Evolutionary conservation across 1,139 yeast genomes (phyloP).

Genomic region (Candida glucosophila): DNA sequence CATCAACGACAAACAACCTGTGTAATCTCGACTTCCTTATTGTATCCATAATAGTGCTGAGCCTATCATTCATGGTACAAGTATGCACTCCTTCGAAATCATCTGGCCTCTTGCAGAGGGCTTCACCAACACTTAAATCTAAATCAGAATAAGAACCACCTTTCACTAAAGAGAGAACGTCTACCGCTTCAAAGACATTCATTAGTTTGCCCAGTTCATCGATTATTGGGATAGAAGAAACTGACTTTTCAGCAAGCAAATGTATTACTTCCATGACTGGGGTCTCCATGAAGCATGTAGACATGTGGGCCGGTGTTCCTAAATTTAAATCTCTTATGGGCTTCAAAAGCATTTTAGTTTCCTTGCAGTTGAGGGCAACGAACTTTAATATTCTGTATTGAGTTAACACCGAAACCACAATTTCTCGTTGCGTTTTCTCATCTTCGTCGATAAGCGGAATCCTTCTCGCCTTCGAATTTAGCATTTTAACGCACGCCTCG

Average conservation of each 20-base stretch:
- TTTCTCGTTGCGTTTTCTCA: slow-evolving; percentile 86
- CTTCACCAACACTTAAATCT: slow-evolving; percentile 91
- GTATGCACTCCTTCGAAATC: slow-evolving; percentile 98
- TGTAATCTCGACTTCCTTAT: slow-evolving; percentile 87
- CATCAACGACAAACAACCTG: slow-evolving; percentile 87
- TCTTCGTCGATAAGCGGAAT: slow-evolving; percentile 93
- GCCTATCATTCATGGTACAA: slow-evolving; percentile 79
- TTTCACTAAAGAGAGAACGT: slow-evolving; percentile 83
- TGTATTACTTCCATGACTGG: slow-evolving; percentile 95
- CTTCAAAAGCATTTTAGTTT: slow-evolving; percentile 73
- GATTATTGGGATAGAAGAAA: slow-evolving; percentile 88
- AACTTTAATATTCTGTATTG: slow-evolving; percentile 94
- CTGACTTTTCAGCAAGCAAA: slow-evolving; percentile 65
- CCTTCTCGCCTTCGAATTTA: slow-evolving; percentile 82
- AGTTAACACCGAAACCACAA: slow-evolving; percentile 90
- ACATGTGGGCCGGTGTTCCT: slow-evolving; percentile 50
- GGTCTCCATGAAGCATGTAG: slow-evolving; percentile 82
- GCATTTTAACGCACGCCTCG: slow-evolving; percentile 92
- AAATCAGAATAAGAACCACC: slow-evolving; percentile 93
- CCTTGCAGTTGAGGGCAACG: slow-evolving; percentile 93
- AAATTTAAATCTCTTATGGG: slow-evolving; percentile 65
- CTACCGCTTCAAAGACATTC: slow-evolving; percentile 95
- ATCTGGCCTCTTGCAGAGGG: slow-evolving; percentile 86
- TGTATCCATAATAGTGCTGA: slow-evolving; percentile 89
- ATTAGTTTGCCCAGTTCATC: slow-evolving; percentile 69